A percentile compares a stretch with the other conserved stretches of the same genome.
These are phyloP conservation scores for Microstegium vimineum DNA, from an alignment of 176 grass and related monocot species.

Conservation along the genomic window DNA sequence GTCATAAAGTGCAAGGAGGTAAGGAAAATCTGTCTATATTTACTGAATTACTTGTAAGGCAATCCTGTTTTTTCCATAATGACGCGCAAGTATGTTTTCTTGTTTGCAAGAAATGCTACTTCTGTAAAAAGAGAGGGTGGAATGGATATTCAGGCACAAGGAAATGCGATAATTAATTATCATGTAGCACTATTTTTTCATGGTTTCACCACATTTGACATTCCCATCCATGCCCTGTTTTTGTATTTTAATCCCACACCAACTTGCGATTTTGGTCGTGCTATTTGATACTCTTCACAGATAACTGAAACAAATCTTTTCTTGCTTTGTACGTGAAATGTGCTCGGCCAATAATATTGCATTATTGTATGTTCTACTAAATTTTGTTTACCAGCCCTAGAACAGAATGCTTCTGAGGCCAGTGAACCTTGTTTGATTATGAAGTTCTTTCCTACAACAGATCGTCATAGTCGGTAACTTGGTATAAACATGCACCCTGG, in stretches of 20 bases:
- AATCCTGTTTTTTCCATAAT: conserved; percentile 8
- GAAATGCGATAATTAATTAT: neutral
- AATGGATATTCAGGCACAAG: neutral
- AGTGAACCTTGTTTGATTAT: neutral
- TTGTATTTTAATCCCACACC: neutral
- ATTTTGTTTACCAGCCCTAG: neutral
- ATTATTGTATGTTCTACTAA: neutral
- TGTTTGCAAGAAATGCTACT: neutral
- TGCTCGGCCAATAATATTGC: neutral
- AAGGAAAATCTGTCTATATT: conserved; percentile 25
- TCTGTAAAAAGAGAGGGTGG: neutral
- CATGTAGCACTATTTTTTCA: neutral
- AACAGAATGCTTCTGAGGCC: neutral
- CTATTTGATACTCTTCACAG: neutral
- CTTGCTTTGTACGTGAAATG: neutral
- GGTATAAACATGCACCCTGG: neutral
- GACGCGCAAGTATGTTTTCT: neutral
- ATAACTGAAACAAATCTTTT: neutral
- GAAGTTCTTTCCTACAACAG: neutral
- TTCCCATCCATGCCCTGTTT: neutral
- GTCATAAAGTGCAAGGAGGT: conserved; percentile 93
- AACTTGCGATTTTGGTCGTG: neutral
- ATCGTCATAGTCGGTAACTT: neutral
- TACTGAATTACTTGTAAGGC: neutral
- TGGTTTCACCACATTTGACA: neutral